Conservation (phyloP, 2,329 filamentous ascomycete genomes). For the Leptographium flavum region DNA sequence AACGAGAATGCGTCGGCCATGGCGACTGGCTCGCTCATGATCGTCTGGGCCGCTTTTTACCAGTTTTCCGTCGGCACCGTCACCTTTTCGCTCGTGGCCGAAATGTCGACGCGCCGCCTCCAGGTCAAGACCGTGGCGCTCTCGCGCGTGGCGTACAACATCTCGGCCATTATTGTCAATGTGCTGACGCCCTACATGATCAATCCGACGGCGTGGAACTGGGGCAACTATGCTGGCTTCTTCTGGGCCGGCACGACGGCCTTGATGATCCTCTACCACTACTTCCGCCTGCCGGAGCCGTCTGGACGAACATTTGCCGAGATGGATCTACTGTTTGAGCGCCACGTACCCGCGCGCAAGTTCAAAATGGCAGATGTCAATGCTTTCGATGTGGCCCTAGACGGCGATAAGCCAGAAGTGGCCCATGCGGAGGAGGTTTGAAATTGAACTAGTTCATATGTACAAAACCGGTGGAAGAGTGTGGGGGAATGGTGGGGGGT, state of each 20-base stretch:
- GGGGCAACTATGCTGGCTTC: slow-evolving; percentile 77
- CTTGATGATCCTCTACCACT: slow-evolving; percentile 67
- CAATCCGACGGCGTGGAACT: slow-evolving; percentile 76
- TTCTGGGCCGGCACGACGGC: slow-evolving; percentile 79
- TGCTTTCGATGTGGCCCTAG: too few relatives aligned
- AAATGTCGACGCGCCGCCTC: slow-evolving; percentile 67
- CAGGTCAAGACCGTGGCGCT: slow-evolving; percentile 64
- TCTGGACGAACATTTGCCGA: slow-evolving; percentile 72
- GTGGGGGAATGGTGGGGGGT: too few relatives aligned
- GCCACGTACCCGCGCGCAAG: slow-evolving; percentile 53
- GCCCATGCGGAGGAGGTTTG: too few relatives aligned
- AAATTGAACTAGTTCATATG: too few relatives aligned
- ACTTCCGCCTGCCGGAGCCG: slow-evolving; percentile 70
- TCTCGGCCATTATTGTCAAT: slow-evolving; percentile 68
- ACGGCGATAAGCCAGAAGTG: too few relatives aligned
- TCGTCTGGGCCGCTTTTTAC: slow-evolving; percentile 70
- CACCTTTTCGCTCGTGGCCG: slow-evolving; percentile 76
- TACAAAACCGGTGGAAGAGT: too few relatives aligned
- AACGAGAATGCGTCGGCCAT: slow-evolving; percentile 49
- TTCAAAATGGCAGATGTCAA: slow-evolving; percentile 48
- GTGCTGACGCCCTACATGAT: slow-evolving; percentile 88
- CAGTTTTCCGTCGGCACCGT: slow-evolving; percentile 81
- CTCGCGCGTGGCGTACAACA: slow-evolving; percentile 31
- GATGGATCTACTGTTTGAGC: slow-evolving; percentile 72
- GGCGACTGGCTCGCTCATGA: slow-evolving; percentile 75